Percentiles rank a stretch among this genome's conserved stretches.
These are phyloP conservation scores for Claviceps capensis DNA, from an alignment of 2,329 filamentous ascomycete genomes.

Conservation along the genomic window DNA sequence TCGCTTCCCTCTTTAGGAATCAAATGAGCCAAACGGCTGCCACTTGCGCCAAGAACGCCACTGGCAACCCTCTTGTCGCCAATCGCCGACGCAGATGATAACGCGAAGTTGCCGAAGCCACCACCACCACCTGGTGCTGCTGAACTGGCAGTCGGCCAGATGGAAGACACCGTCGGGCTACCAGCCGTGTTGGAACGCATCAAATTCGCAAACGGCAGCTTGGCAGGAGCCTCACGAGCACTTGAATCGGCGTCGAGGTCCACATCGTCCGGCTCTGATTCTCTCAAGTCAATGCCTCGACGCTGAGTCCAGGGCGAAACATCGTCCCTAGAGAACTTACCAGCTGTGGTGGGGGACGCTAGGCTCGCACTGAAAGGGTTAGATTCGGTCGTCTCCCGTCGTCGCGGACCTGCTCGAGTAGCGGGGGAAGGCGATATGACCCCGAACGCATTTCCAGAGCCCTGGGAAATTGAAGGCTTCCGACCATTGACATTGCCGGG, in stretches of 20 bases:
- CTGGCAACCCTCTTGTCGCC: constrained; percentile 64
- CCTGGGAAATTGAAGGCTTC: constrained; percentile 72
- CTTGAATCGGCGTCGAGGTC: constrained; percentile 25
- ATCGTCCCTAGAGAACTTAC: constrained; percentile 51
- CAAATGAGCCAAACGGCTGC: constrained; percentile 75
- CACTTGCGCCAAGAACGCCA: constrained; percentile 52
- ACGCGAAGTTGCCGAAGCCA: constrained; percentile 81
- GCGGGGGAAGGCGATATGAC: constrained; percentile 59
- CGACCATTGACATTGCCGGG: constrained; percentile 51
- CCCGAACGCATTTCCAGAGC: constrained; percentile 48
- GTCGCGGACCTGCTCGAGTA: constrained; percentile 60
- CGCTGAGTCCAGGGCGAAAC: constrained; percentile 42
- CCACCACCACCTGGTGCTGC: constrained; percentile 57
- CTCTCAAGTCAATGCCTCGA: constrained; percentile 39
- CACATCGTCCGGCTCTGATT: constrained; percentile 40
- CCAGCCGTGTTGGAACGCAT: constrained; percentile 41
- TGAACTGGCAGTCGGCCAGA: constrained; percentile 35
- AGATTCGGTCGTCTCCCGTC: constrained; percentile 66
- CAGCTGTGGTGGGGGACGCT: constrained; percentile 46
- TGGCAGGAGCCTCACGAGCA: constrained; percentile 18
- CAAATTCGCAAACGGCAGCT: constrained; percentile 30
- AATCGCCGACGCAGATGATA: constrained; percentile 42
- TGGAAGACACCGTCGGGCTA: constrained; percentile 29
- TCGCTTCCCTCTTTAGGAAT: constrained; percentile 68
- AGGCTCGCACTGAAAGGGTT: constrained; percentile 44